A percentile compares a stretch with the other conserved stretches of the same genome.
These are phyloP conservation scores for Agaricus blazei DNA, from an alignment of 768 basidiomycete species.

Conservation along the genomic window DNA sequence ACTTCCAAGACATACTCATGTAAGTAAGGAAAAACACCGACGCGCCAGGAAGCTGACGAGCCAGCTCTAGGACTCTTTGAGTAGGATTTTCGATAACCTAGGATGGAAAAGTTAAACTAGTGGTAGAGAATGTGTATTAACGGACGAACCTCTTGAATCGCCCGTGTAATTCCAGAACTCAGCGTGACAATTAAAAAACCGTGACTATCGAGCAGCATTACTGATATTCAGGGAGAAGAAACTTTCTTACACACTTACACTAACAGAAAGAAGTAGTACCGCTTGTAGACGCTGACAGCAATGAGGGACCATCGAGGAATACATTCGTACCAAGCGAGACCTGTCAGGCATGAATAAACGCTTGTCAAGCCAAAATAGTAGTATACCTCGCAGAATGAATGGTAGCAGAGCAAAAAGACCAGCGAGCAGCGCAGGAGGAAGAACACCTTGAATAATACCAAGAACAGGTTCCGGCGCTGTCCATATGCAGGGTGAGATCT, in stretches of 20 bases:
- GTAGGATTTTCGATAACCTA: slow-evolving; percentile 42
- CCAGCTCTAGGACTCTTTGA: slow-evolving; percentile 36
- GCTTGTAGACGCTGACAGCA: slow-evolving; percentile 65
- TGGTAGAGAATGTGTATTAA: neutral
- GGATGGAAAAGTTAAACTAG: neutral
- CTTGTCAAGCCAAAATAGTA: neutral
- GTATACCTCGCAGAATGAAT: slow-evolving; percentile 48
- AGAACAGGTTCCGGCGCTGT: slow-evolving; percentile 30
- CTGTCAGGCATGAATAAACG: slow-evolving; percentile 16
- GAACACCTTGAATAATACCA: slow-evolving; percentile 60
- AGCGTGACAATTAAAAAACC: slow-evolving; percentile 72
- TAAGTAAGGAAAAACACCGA: slow-evolving; percentile 64
- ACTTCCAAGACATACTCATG: slow-evolving; percentile 28
- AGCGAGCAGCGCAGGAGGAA: slow-evolving; percentile 61
- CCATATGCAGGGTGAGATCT: neutral
- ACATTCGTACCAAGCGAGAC: slow-evolving; percentile 63
- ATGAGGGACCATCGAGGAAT: slow-evolving; percentile 64
- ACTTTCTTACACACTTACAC: slow-evolving; percentile 28
- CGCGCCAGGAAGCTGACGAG: slow-evolving; percentile 46
- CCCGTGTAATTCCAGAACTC: slow-evolving; percentile 48
- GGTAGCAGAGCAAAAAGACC: slow-evolving; percentile 60
- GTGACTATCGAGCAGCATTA: slow-evolving; percentile 31
- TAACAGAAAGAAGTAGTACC: slow-evolving; percentile 66
- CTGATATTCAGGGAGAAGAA: neutral
- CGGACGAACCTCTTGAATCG: slow-evolving; percentile 18